Percentiles rank a stretch among this genome's conserved stretches.
phyloP scores from a whole-genome alignment of 495 filamentous ascomycete genomes.

The Sporormia fimetaria region DNA sequence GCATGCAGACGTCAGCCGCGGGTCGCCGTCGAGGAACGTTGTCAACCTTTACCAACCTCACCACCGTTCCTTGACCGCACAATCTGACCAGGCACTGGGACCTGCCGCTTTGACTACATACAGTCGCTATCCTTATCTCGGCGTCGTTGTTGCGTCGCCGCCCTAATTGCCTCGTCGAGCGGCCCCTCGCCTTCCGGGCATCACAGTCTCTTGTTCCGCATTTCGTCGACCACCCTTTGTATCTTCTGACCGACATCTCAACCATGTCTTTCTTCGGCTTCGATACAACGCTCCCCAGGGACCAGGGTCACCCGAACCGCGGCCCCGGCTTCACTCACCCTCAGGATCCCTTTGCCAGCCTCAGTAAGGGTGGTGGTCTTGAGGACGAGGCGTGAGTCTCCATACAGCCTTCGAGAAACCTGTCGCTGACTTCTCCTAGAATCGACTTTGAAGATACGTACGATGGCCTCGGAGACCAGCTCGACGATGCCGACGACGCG shows the following conservation, averaged over 20 bases:
- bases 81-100: too few relatives aligned
- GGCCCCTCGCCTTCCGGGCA: too few relatives aligned
- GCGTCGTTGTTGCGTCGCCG: too few relatives aligned
- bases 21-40: too few relatives aligned
- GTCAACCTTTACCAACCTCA: too few relatives aligned
- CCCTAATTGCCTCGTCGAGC: too few relatives aligned
- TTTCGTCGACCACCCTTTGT: neutral
- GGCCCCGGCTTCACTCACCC: constrained; percentile 69
- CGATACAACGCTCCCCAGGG: constrained; percentile 53
- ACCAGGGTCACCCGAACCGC: constrained; percentile 43
- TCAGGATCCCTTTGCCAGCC: constrained; percentile 78
- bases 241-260: too few relatives aligned
- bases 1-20: too few relatives aligned
- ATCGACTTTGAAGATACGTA: constrained; percentile 98
- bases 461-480: constrained; percentile 82
- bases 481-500: constrained; percentile 85
- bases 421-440: constrained; percentile 30
- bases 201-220: too few relatives aligned
- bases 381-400: constrained; percentile 63
- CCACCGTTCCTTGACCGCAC: too few relatives aligned
- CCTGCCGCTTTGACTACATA: too few relatives aligned
- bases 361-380: constrained; percentile 45
- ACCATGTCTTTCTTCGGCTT: constrained; percentile 83
- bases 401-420: neutral
- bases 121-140: too few relatives aligned